A percentile compares a stretch with the other conserved stretches of the same genome.
These are phyloP conservation scores for Trametes hirsuta DNA, from an alignment of 1,284 basidiomycete genomes.

Conservation along the genomic window DNA sequence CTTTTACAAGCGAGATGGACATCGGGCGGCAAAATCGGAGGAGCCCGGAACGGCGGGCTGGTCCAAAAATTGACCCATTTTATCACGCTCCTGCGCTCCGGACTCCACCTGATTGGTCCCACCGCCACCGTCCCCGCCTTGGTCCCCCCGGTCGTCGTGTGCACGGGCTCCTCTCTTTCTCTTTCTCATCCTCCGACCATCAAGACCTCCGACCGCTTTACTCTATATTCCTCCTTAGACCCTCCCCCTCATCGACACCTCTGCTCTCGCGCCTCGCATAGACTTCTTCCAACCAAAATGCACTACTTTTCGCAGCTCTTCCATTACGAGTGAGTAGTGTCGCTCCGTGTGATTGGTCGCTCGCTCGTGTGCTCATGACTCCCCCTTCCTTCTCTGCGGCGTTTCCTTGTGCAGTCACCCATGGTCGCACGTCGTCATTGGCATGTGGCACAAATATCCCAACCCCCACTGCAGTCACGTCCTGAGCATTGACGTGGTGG, in stretches of 20 bases:
- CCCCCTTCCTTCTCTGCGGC: not conserved
- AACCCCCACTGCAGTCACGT: conserved; percentile 94
- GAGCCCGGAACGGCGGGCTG: conserved; percentile 3
- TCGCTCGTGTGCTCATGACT: conserved; percentile 25
- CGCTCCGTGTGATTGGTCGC: conserved; percentile 7
- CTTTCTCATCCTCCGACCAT: conserved; percentile 12
- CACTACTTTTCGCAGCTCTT: conserved; percentile 79
- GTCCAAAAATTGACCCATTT: conserved; percentile 16
- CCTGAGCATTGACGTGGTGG: conserved; percentile 86
- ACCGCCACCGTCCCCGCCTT: conserved; percentile 12
- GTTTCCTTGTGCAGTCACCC: conserved; percentile 63
- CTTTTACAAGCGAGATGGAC: not conserved
- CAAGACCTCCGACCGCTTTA: conserved; percentile 11
- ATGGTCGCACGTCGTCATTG: conserved; percentile 85
- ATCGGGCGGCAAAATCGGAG: conserved; percentile 14
- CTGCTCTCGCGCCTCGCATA: not conserved
- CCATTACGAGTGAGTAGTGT: conserved; percentile 64
- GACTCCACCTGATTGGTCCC: conserved; percentile 21
- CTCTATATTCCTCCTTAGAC: conserved; percentile 19
- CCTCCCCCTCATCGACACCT: not conserved
- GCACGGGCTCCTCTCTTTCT: conserved; percentile 3
- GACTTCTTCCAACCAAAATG: conserved; percentile 43
- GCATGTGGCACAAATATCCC: conserved; percentile 95
- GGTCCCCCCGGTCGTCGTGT: conserved; percentile 21
- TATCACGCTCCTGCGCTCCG: conserved; percentile 22